Conservation (phyloP, 805 yeast genomes). For the Priceomyces melissophilus region DNA sequence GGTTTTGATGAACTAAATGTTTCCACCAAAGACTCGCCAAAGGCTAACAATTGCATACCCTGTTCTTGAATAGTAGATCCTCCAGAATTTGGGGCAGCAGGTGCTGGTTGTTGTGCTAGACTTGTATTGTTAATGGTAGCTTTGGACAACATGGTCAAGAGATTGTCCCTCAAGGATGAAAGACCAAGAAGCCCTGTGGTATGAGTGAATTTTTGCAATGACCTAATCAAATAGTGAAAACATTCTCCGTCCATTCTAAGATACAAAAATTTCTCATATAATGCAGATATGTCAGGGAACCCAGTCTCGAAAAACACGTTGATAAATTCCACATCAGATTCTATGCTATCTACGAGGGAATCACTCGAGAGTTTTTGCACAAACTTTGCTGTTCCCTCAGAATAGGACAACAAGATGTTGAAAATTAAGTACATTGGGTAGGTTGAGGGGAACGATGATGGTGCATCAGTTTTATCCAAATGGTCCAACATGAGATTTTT, state of each 20-base stretch:
- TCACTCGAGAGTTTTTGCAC: constrained; percentile 42
- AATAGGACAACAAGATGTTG: constrained; percentile 47
- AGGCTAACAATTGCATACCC: constrained; percentile 37
- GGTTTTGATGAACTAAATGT: constrained; percentile 44
- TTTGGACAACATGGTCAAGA: constrained; percentile 25
- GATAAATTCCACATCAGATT: constrained; percentile 33
- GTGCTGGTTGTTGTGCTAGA: constrained; percentile 1
- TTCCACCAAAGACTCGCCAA: constrained; percentile 52
- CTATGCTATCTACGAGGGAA: constrained; percentile 21
- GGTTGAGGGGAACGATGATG: constrained; percentile 53
- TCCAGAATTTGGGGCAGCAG: neutral
- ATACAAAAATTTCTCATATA: constrained; percentile 47
- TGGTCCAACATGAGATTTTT: constrained; percentile 65
- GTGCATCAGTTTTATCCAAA: constrained; percentile 79
- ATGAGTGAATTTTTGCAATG: constrained; percentile 79
- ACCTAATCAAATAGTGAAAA: constrained; percentile 64
- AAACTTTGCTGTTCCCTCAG: constrained; percentile 66
- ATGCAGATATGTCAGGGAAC: constrained; percentile 21
- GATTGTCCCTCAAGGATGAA: constrained; percentile 52
- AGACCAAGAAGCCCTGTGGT: constrained; percentile 74
- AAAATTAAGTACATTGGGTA: constrained; percentile 59
- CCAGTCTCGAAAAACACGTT: constrained; percentile 28
- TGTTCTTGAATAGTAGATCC: constrained; percentile 12
- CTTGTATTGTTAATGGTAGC: constrained; percentile 17
- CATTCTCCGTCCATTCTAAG: constrained; percentile 67